Evolutionary conservation across 148 eudicot species (phyloP).

Genomic region (Camellia granthamiana): DNA sequence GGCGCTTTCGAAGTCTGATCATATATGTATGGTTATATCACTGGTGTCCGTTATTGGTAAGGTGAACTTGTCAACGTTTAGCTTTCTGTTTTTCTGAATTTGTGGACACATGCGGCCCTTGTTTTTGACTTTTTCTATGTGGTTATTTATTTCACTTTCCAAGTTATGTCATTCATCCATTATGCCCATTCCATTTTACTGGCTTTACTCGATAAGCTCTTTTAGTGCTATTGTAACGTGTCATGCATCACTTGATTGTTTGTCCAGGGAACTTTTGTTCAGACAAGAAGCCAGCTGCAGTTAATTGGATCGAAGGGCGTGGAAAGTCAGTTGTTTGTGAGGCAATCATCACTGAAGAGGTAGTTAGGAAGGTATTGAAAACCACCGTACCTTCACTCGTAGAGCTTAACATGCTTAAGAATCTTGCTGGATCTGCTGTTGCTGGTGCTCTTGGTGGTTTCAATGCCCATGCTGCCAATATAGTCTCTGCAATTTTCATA

Average conservation of each 20-base stretch:
- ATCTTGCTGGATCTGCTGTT: conserved; percentile 55
- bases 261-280: conserved; percentile 57
- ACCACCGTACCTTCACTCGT: conserved; percentile 42
- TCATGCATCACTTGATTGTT: background rate
- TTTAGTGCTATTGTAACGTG: background rate
- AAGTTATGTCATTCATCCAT: background rate
- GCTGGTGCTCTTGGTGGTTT: conserved; percentile 65
- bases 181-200: background rate
- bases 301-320: conserved; percentile 65
- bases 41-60: background rate
- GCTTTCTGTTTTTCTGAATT: too few species aligned
- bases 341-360: conserved; percentile 50
- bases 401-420: conserved; percentile 68
- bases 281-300: conserved; percentile 65
- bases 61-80: background rate
- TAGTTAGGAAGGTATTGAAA: conserved; percentile 47
- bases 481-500: conserved; percentile 54
- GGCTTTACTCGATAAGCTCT: background rate
- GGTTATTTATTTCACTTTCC: background rate
- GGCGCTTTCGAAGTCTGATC: background rate
- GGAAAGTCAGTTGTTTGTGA: conserved; percentile 70
- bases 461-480: conserved; percentile 63
- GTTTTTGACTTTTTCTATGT: background rate
- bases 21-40: background rate
- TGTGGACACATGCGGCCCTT: background rate